A percentile compares a stretch with the other conserved stretches of the same genome.
These are phyloP conservation scores for Chlorella sp. DNA, from an alignment of 139 green algal genomes.

Conservation along the genomic window DNA sequence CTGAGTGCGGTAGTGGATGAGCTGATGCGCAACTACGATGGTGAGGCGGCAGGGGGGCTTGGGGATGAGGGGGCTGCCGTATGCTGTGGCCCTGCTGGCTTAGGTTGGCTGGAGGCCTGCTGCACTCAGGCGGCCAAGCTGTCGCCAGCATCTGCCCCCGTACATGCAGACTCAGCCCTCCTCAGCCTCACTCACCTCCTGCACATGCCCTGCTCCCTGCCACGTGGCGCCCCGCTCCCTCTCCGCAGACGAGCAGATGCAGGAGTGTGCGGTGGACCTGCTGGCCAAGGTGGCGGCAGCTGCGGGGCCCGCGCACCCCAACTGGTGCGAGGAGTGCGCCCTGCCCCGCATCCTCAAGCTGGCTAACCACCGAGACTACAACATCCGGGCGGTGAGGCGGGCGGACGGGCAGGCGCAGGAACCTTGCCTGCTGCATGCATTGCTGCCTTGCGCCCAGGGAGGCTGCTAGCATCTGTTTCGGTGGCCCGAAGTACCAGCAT, in stretches of 20 bases:
- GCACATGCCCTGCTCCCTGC: too few species aligned
- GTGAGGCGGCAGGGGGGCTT: background rate
- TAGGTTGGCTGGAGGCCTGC: too few species aligned
- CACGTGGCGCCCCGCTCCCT: background rate
- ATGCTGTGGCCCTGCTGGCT: too few species aligned
- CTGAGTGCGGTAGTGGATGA: constrained; percentile 33
- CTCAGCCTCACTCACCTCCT: too few species aligned
- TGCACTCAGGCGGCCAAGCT: too few species aligned
- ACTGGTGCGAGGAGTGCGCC: constrained; percentile 17
- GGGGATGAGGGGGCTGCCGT: too few species aligned
- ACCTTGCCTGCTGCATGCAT: too few species aligned
- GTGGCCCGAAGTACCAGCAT: too few species aligned
- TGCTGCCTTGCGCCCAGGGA: too few species aligned
- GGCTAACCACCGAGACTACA: constrained; percentile 27
- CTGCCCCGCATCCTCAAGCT: constrained; percentile 17
- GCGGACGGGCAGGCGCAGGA: background rate
- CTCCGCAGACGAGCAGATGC: constrained; percentile 39
- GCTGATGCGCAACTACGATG: constrained; percentile 29
- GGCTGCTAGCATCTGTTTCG: too few species aligned
- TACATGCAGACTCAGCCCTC: too few species aligned
- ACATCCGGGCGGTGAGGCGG: constrained; percentile 13
- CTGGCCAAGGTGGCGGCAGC: constrained; percentile 12
- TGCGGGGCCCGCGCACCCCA: background rate
- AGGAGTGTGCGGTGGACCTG: constrained; percentile 44
- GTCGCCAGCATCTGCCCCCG: background rate